Base-by-base conservation (phyloP, 768 basidiomycete species). In the Cystobasidium onofrii region DNA sequence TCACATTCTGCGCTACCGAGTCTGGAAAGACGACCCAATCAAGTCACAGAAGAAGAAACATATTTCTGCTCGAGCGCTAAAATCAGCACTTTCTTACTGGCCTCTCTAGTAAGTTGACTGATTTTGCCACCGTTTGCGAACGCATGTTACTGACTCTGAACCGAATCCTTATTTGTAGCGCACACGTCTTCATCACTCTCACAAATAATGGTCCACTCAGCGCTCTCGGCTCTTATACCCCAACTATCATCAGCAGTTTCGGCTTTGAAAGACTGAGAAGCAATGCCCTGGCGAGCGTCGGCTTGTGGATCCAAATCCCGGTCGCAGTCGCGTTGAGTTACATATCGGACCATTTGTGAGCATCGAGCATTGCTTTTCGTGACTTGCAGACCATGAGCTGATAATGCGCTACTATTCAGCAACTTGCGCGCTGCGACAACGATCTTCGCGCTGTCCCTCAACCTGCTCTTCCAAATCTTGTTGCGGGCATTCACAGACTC, bases 241-340 rank as follows among this genome's bases (percentile, higher is more conserved):
- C 75, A 20, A 66, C 73, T 17, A 63, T 76, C 39, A 64, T 76
- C 73, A 67, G 43, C 31, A 52, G 62, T 25, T 77, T 77, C 43
- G 77, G 77, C 2, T 77, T 70, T 67, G 15, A 43, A 73, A 75
- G 73, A 0, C 75, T 80, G 41, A 78, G 76, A 29, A 75, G 78
- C 34, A 80, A 80, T 63, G 80, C 80, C 1, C 75, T 80, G 1
- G 76, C 78, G 0, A 79, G 79, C 17, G 80, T 80, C 20, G 60
- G 75, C 1, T 76, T 78, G 1, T 80, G 78, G 78, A 73, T 79
- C 44, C 41, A 69, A 1, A 74, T 79, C 20, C 57, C 79, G 67
- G 63, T 67, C 15, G 74, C 75, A 18, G 64, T 79, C 15, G 44
- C 50, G 20, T 74, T 76, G n/a, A 76, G 77, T 18, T 75, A 75